Conservation (phyloP, 768 basidiomycete genomes). For the Boletus vinaceobasis region DNA sequence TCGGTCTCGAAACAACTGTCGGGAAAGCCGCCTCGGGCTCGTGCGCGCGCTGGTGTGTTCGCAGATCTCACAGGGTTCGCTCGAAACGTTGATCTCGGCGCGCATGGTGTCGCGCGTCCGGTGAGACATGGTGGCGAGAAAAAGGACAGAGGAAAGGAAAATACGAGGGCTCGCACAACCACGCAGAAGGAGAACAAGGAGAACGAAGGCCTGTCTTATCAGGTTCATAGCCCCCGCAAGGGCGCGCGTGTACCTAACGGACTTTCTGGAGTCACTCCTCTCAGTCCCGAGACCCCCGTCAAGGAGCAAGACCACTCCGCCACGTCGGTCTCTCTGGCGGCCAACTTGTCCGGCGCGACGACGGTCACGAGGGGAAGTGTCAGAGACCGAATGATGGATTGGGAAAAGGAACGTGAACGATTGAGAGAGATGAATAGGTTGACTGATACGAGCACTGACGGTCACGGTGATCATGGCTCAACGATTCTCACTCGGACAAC, state of each 20-base stretch:
- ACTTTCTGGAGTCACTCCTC: not conserved
- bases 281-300: slow-evolving; percentile 16
- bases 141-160: slow-evolving; percentile 23
- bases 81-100: slow-evolving; percentile 30
- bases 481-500: slow-evolving; percentile 17
- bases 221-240: slow-evolving; percentile 5
- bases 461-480: slow-evolving; percentile 37
- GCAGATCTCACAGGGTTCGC: slow-evolving; percentile 39
- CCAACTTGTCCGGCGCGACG: slow-evolving; percentile 18
- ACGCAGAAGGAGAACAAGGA: slow-evolving; percentile 29
- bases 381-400: slow-evolving; percentile 65
- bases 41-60: slow-evolving; percentile 32
- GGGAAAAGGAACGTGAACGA: slow-evolving; percentile 70
- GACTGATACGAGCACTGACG: slow-evolving; percentile 49
- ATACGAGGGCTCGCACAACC: slow-evolving; percentile 17
- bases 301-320: slow-evolving; percentile 13
- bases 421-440: slow-evolving; percentile 65
- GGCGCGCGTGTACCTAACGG: slow-evolving; percentile 1
- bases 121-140: slow-evolving; percentile 24
- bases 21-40: slow-evolving; percentile 26
- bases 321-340: slow-evolving; percentile 7
- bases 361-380: slow-evolving; percentile 32
- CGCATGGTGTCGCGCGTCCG: slow-evolving; percentile 26
- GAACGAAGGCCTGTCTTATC: slow-evolving; percentile 14
- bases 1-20: slow-evolving; percentile 21